These are phyloP conservation scores for Cystofilobasidium bisporidii DNA, from an alignment of 768 basidiomycete species.

Conservation along the genomic window DNA sequence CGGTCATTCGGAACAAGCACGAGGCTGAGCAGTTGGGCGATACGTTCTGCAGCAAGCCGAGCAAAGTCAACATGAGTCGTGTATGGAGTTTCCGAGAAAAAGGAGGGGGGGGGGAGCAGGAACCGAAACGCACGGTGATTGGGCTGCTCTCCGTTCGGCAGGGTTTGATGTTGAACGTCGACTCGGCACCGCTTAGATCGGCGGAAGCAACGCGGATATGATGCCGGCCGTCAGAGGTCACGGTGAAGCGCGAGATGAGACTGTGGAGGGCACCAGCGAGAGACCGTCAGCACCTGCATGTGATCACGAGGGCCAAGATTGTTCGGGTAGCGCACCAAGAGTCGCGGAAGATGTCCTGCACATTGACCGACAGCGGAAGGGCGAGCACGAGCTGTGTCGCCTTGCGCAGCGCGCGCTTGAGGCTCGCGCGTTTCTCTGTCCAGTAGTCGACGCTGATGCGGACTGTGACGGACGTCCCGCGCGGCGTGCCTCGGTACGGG, in stretches of 20 bases:
- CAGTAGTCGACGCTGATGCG: conserved; percentile 57
- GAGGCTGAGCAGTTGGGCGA: conserved; percentile 15
- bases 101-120: no score
- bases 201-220: conserved; percentile 55
- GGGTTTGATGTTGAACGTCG: conserved; percentile 14
- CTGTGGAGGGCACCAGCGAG: conserved; percentile 42
- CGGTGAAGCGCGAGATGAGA: conserved; percentile 79
- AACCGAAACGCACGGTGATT: conserved; percentile 3
- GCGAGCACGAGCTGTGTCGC: conserved; percentile 55
- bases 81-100: neutral
- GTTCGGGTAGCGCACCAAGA: conserved; percentile 49
- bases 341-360: conserved; percentile 91
- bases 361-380: conserved; percentile 81
- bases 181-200: conserved; percentile 5
- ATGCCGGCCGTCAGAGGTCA: conserved; percentile 69
- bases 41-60: conserved; percentile 1
- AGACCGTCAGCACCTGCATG: neutral
- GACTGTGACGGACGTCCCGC: conserved; percentile 45
- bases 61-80: no score
- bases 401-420: conserved; percentile 50
- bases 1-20: conserved; percentile 22
- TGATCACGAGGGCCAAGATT: neutral
- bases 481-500: conserved; percentile 35
- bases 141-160: conserved; percentile 5
- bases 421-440: conserved; percentile 49